Percentiles rank a stretch among this genome's conserved stretches.
Conservation (phyloP, 1,284 basidiomycete species). For the Tausonia pullulans region DNA sequence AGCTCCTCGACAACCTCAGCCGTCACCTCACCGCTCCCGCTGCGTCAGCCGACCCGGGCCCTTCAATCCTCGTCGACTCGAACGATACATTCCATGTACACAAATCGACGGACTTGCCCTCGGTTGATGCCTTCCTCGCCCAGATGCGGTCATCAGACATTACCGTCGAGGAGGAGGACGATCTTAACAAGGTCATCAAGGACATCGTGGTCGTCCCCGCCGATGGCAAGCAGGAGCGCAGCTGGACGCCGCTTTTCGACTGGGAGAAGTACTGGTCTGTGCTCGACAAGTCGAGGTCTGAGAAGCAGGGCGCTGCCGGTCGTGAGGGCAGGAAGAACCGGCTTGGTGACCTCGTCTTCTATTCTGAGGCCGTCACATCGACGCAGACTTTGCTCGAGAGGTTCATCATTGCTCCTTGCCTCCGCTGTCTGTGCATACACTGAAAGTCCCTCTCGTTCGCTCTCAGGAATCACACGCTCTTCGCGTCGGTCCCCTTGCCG, state of each 20-base stretch:
- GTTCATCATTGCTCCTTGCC: constrained; percentile 35
- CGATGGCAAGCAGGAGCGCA: constrained; percentile 20
- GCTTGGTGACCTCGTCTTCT: constrained; percentile 66
- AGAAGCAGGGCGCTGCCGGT: constrained; percentile 18
- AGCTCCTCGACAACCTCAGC: constrained; percentile 31
- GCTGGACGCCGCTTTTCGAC: constrained; percentile 40
- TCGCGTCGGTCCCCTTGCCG: constrained; percentile 52
- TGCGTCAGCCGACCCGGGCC: constrained; percentile 26
- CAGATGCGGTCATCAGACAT: constrained; percentile 21
- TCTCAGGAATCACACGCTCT: constrained; percentile 34
- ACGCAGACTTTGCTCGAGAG: constrained; percentile 92
- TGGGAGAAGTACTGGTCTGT: constrained; percentile 34
- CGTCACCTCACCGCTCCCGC: constrained; percentile 36
- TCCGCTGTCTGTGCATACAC: neutral
- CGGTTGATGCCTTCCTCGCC: constrained; percentile 35
- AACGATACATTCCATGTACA: constrained; percentile 61
- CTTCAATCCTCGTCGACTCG: constrained; percentile 43
- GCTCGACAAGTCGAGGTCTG: constrained; percentile 26
- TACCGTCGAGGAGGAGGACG: constrained; percentile 20
- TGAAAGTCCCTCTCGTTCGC: neutral
- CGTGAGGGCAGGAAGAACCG: constrained; percentile 37
- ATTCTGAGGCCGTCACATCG: constrained; percentile 81
- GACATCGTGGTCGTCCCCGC: constrained; percentile 26
- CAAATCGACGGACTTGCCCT: constrained; percentile 22
- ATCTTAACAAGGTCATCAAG: constrained; percentile 29